Percentiles rank a stretch among this genome's conserved stretches.
Conservation (phyloP, 1,284 basidiomycete genomes). For the Marasmius oreades region DNA sequence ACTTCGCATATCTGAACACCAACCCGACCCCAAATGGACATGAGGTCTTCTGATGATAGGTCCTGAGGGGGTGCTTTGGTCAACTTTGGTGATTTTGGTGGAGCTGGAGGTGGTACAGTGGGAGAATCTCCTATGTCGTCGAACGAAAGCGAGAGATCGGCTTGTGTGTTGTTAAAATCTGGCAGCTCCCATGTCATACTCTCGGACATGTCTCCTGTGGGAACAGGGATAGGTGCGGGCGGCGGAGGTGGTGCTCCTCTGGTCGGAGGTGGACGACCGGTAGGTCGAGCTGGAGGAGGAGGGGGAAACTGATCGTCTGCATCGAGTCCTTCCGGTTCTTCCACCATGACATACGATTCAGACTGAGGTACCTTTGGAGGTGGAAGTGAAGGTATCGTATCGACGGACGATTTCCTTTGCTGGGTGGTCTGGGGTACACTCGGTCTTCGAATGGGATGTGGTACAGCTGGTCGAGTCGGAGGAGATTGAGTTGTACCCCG, state of each 20-base stretch:
- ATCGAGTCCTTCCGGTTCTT: slow-evolving; percentile 38
- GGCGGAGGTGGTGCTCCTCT: slow-evolving; percentile 24
- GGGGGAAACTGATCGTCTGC: slow-evolving; percentile 22
- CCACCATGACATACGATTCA: slow-evolving; percentile 58
- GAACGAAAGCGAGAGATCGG: slow-evolving; percentile 37
- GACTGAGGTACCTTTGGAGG: slow-evolving; percentile 16
- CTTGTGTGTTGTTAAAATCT: slow-evolving; percentile 15
- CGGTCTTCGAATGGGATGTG: slow-evolving; percentile 31
- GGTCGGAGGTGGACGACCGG: slow-evolving; percentile 35
- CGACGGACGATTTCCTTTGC: slow-evolving; percentile 32
- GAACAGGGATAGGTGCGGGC: slow-evolving; percentile 30
- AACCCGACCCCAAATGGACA: slow-evolving; percentile 65
- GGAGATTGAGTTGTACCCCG: slow-evolving; percentile 10
- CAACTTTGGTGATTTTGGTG: slow-evolving; percentile 14
- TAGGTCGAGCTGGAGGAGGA: slow-evolving; percentile 37
- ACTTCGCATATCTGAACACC: slow-evolving; percentile 73
- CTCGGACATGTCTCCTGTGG: slow-evolving; percentile 26
- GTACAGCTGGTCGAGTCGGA: slow-evolving; percentile 38
- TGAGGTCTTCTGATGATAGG: slow-evolving; percentile 60
- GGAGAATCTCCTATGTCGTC: slow-evolving; percentile 42
- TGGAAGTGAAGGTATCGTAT: slow-evolving; percentile 18
- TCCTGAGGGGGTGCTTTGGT: slow-evolving; percentile 21
- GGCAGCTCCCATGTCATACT: slow-evolving; percentile 57
- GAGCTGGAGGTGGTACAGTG: slow-evolving; percentile 12
- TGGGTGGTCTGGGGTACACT: slow-evolving; percentile 27